Evolutionary conservation across 768 basidiomycete species (phyloP).

Genomic region (Macrolepiota albuminosa): DNA sequence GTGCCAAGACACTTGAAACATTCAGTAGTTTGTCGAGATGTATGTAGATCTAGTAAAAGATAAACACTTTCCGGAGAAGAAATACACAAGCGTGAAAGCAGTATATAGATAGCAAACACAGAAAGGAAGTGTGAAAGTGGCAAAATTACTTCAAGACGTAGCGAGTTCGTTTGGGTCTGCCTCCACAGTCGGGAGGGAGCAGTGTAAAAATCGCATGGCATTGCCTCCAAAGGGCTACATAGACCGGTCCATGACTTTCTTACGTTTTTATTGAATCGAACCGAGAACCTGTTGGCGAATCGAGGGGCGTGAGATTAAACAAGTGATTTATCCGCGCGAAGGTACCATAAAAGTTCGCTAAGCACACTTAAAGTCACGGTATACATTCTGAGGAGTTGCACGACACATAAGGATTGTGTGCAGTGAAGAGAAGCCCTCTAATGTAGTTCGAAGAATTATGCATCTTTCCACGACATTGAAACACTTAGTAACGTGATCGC

Average conservation of each 20-base stretch:
- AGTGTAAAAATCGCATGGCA: background rate
- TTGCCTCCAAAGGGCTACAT: background rate
- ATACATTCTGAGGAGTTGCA: background rate
- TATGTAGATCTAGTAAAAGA: conserved; percentile 51
- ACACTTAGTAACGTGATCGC: conserved; percentile 31
- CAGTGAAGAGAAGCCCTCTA: too few species aligned
- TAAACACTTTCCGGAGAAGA: conserved; percentile 54
- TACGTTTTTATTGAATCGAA: conserved; percentile 7
- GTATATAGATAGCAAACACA: conserved; percentile 27
- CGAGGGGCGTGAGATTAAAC: conserved; percentile 15
- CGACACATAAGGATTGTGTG: background rate
- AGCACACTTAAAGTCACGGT: background rate
- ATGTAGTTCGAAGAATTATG: conserved; percentile 5
- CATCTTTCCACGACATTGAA: conserved; percentile 12
- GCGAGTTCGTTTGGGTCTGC: background rate
- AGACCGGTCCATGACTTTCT: background rate
- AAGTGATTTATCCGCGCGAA: conserved; percentile 10
- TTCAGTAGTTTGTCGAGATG: conserved; percentile 42
- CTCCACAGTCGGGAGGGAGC: background rate
- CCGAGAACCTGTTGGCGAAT: conserved; percentile 2
- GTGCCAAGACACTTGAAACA: conserved; percentile 28
- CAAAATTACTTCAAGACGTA: conserved; percentile 5
- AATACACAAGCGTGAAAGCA: conserved; percentile 47
- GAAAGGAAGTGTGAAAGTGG: too few species aligned
- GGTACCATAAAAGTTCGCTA: background rate